These are phyloP conservation scores for Chlorociboria aeruginascens DNA, from an alignment of 495 filamentous ascomycete species.

Conservation along the genomic window DNA sequence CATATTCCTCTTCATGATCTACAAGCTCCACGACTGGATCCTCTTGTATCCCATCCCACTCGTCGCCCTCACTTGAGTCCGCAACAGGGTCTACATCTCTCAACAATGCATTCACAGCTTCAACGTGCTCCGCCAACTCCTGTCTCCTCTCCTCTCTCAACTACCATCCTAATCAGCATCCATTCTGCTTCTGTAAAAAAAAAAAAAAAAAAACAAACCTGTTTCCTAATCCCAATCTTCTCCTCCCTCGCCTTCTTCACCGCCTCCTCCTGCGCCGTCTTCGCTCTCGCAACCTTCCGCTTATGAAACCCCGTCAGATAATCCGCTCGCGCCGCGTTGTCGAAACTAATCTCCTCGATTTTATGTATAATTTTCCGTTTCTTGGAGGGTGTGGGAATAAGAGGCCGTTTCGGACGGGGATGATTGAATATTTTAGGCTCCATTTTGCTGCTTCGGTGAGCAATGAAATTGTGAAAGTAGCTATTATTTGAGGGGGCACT, in stretches of 20 bases:
- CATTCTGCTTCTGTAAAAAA: too few species aligned
- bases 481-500: background rate
- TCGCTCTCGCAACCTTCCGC: constrained; percentile 72
- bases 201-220: constrained; percentile 40
- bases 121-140: constrained; percentile 68
- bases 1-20: constrained; percentile 83
- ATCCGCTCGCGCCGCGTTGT: constrained; percentile 60
- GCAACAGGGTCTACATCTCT: constrained; percentile 39
- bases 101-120: constrained; percentile 54
- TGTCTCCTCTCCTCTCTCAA: constrained; percentile 66
- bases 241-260: constrained; percentile 61
- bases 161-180: constrained; percentile 29
- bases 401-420: constrained; percentile 35
- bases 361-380: constrained; percentile 47
- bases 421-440: constrained; percentile 29
- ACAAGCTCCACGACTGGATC: constrained; percentile 36
- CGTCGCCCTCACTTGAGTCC: constrained; percentile 35
- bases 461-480: too few species aligned
- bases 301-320: constrained; percentile 95
- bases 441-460: background rate
- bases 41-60: constrained; percentile 44
- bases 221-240: constrained; percentile 55
- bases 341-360: constrained; percentile 75
- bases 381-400: constrained; percentile 42
- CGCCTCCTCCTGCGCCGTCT: constrained; percentile 70